Evolutionary conservation across 202 grass and related monocot species (phyloP).

Genomic region (Elaeis oleifera): DNA sequence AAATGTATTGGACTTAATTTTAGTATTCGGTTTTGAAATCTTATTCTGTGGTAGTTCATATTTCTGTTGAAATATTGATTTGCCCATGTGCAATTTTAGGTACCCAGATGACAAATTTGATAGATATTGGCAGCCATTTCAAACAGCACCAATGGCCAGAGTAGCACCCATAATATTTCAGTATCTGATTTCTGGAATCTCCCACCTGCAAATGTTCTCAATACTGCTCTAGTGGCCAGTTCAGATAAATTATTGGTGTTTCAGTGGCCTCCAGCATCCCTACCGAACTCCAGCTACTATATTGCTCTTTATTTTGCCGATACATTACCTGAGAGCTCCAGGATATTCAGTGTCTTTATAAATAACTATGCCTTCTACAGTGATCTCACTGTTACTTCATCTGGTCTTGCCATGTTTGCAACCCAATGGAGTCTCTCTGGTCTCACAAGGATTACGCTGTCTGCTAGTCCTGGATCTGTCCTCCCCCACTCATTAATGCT

Average conservation of each 20-base stretch:
- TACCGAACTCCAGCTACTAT: conserved; percentile 82
- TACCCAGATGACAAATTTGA: conserved; percentile 79
- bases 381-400: conserved; percentile 50
- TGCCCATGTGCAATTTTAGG: conserved; percentile 32
- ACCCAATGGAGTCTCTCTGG: conserved; percentile 78
- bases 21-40: too few relatives aligned
- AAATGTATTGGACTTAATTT: too few relatives aligned
- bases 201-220: conserved; percentile 59
- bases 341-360: conserved; percentile 64
- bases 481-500: conserved; percentile 76
- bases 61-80: conserved; percentile 14
- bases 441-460: conserved; percentile 55
- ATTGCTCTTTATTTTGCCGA: conserved; percentile 92
- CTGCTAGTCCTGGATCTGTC: conserved; percentile 25
- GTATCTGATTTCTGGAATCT: conserved; percentile 80
- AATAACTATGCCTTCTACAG: conserved; percentile 64
- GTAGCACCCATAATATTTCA: conserved; percentile 76
- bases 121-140: conserved; percentile 78
- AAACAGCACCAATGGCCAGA: conserved; percentile 43
- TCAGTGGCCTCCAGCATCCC: conserved; percentile 65
- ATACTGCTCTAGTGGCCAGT: conserved; percentile 62
- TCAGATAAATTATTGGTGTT: conserved; percentile 43
- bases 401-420: conserved; percentile 71
- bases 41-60: background rate
- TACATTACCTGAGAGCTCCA: conserved; percentile 47